Evolutionary conservation across 352 stramenopile genomes (phyloP).

Genomic region (Sclerospora graminicola): DNA sequence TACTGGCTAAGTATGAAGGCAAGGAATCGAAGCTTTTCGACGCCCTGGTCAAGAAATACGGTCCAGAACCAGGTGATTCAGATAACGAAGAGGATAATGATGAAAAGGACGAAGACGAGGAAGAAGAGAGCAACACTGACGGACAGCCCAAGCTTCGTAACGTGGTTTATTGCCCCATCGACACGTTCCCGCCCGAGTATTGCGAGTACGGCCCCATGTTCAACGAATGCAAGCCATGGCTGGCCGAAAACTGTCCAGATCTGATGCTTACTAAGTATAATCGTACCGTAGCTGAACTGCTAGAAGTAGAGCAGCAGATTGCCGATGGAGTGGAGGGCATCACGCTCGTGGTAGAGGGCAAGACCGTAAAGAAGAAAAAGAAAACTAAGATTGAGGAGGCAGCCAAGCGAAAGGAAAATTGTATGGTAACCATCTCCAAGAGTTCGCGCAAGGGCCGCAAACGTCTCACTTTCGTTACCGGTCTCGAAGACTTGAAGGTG

Average conservation of each 20-base stretch:
- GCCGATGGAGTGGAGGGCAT: conserved; percentile 68
- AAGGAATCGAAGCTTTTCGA: conserved; percentile 77
- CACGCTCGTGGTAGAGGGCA: conserved; percentile 54
- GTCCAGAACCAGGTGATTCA: conserved; percentile 64
- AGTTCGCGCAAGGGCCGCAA: conserved; percentile 71
- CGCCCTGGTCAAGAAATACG: conserved; percentile 78
- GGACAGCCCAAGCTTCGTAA: conserved; percentile 39
- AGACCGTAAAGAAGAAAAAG: conserved; percentile 78
- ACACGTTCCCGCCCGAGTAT: conserved; percentile 76
- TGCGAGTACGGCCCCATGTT: conserved; percentile 82
- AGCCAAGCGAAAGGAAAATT: conserved; percentile 59
- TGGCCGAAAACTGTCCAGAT: conserved; percentile 61
- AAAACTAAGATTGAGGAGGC: conserved; percentile 74
- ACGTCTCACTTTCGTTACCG: conserved; percentile 72
- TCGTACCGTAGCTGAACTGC: conserved; percentile 60
- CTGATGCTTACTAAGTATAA: conserved; percentile 78
- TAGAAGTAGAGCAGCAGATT: conserved; percentile 75
- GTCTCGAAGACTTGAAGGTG: conserved; percentile 65
- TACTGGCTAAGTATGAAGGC: conserved; percentile 73
- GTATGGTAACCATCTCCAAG: conserved; percentile 55
- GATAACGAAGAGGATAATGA: conserved; percentile 46
- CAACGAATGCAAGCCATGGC: conserved; percentile 76
- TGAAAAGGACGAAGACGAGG: conserved; percentile 37
- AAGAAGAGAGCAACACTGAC: conserved; percentile 27
- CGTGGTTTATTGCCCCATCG: conserved; percentile 78